Percentiles rank a stretch among this genome's conserved stretches.
Conservation (phyloP, 1,139 yeast species). For the Debaryomycetaceae sp. region DNA sequence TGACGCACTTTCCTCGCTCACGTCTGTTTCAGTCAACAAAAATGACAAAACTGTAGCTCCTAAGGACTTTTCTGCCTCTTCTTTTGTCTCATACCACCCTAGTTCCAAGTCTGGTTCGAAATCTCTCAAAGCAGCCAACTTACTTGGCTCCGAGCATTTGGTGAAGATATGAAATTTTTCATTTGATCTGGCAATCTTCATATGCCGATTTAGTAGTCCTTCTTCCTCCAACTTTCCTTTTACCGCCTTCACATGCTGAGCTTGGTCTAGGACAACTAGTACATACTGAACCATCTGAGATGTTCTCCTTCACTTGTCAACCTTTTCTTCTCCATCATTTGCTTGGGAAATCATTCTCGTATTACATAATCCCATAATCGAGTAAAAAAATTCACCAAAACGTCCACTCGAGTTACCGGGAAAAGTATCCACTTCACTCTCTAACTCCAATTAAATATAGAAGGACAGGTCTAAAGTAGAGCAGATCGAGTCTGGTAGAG, state of each 20-base stretch:
- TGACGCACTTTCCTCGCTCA: background rate
- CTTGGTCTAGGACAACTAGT: conserved; percentile 9
- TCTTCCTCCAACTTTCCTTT: conserved; percentile 21
- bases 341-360: background rate
- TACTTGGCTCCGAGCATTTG: background rate
- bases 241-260: conserved; percentile 19
- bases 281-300: conserved; percentile 4
- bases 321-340: background rate
- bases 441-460: background rate
- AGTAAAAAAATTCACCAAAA: conserved; percentile 2
- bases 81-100: background rate
- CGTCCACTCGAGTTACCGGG: conserved; percentile 1
- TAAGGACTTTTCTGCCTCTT: background rate
- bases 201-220: conserved; percentile 17
- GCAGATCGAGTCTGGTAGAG: background rate
- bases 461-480: background rate
- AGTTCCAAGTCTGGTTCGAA: background rate
- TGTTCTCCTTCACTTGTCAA: background rate
- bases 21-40: background rate
- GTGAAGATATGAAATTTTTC: conserved; percentile 12
- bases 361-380: conserved; percentile 5
- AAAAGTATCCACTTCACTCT: background rate
- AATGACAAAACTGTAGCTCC: background rate
- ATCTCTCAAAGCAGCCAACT: background rate
- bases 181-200: conserved; percentile 18